Evolutionary conservation across 129 eudicot genomes (phyloP).

Genomic region (Scalesia atractyloides): DNA sequence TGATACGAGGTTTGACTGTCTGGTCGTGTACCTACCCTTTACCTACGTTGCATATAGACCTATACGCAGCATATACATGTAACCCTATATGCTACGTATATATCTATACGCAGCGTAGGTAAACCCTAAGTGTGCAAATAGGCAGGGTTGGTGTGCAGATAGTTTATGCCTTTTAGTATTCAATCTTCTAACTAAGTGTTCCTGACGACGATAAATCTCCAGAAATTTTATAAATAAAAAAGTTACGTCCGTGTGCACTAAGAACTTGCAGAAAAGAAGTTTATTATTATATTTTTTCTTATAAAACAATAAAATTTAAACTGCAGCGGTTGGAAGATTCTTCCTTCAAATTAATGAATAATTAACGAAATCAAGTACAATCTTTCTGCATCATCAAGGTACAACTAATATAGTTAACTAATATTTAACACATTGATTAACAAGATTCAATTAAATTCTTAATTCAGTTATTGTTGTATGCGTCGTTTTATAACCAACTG

Average conservation of each 20-base stretch:
- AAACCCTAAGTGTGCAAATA: too few species aligned
- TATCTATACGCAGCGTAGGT: too few species aligned
- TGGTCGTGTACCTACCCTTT: too few species aligned
- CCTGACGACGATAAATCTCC: too few species aligned
- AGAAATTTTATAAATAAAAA: too few species aligned
- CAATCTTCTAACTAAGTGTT: too few species aligned
- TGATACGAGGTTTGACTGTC: too few species aligned
- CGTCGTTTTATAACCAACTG: slow-evolving; percentile 14
- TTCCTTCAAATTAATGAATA: slow-evolving; percentile 12
- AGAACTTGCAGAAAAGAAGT: not conserved
- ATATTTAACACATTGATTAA: not conserved
- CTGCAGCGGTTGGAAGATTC: slow-evolving; percentile 19
- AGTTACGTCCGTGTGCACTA: slow-evolving; percentile 5
- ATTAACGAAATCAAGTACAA: slow-evolving; percentile 30
- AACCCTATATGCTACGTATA: too few species aligned
- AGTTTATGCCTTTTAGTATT: too few species aligned
- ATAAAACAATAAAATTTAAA: not conserved
- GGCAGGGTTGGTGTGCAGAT: too few species aligned
- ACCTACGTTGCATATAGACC: too few species aligned
- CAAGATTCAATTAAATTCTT: slow-evolving; percentile 5
- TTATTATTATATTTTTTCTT: not conserved
- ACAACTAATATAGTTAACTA: slow-evolving; percentile 19
- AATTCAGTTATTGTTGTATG: slow-evolving; percentile 1
- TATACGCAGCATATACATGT: too few species aligned
- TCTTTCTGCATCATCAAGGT: slow-evolving; percentile 35